phyloP scores from a whole-genome alignment of 345 rosid genomes.

The Syzygium aqueum region DNA sequence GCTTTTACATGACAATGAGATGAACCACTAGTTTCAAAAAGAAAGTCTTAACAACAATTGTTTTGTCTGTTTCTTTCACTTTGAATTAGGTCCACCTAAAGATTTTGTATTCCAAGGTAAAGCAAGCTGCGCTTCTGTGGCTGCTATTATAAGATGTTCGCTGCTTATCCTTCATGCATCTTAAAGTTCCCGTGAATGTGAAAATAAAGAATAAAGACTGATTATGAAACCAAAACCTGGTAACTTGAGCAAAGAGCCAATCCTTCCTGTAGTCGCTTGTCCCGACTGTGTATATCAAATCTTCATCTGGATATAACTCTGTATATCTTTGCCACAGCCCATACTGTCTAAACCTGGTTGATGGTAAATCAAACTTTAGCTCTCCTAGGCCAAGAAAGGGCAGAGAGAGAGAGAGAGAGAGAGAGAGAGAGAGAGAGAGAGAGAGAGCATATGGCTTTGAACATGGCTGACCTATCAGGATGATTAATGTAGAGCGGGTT shows the following conservation, averaged over 20 bases:
- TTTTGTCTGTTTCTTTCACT: background rate
- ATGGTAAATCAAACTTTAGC: background rate
- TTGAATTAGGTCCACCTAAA: background rate
- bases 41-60: background rate
- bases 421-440: background rate
- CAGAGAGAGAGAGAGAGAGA: background rate
- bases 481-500: constrained; percentile 58
- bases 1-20: background rate
- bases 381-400: background rate
- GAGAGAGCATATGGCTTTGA: background rate
- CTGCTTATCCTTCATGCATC: background rate
- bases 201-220: background rate
- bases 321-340: constrained; percentile 95
- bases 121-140: background rate
- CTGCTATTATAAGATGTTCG: background rate
- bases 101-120: background rate
- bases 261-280: constrained; percentile 46
- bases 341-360: constrained; percentile 62
- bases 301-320: constrained; percentile 62
- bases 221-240: constrained; percentile 34
- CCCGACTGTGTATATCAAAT: constrained; percentile 58
- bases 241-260: constrained; percentile 85
- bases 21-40: background rate
- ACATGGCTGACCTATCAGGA: constrained; percentile 37
- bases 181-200: background rate